Evolutionary conservation across 1,139 yeast species (phyloP).

Genomic region (Hemisphaericaspora xylofermentans): DNA sequence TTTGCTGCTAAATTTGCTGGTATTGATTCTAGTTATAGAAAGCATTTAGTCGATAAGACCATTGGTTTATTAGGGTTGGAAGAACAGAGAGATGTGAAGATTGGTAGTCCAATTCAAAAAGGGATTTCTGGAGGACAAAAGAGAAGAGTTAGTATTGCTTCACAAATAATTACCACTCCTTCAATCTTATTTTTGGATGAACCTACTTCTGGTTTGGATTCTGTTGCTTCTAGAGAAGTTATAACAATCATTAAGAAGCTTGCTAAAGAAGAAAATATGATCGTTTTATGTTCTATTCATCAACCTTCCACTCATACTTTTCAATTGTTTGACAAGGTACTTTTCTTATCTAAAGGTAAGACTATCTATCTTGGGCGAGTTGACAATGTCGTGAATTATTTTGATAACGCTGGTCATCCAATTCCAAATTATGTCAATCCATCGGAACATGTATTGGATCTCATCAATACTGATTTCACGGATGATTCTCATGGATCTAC

Average conservation of each 20-base stretch:
- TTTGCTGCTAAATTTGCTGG: slow-evolving; percentile 23
- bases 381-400: slow-evolving; percentile 16
- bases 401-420: slow-evolving; percentile 17
- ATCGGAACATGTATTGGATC: slow-evolving; percentile 35
- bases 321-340: slow-evolving; percentile 29
- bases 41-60: slow-evolving; percentile 19
- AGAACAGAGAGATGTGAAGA: slow-evolving; percentile 17
- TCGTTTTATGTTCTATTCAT: slow-evolving; percentile 36
- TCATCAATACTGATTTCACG: slow-evolving; percentile 32
- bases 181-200: slow-evolving; percentile 67
- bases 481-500: slow-evolving; percentile 5
- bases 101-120: slow-evolving; percentile 24
- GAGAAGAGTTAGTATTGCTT: slow-evolving; percentile 27
- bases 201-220: slow-evolving; percentile 86
- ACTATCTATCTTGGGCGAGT: slow-evolving; percentile 19
- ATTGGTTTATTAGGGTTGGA: slow-evolving; percentile 20
- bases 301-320: slow-evolving; percentile 36
- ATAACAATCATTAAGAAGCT: slow-evolving; percentile 22
- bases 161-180: slow-evolving; percentile 26
- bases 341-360: slow-evolving; percentile 28
- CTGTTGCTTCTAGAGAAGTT: slow-evolving; percentile 35
- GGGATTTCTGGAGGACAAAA: slow-evolving; percentile 27
- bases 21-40: slow-evolving; percentile 9
- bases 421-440: slow-evolving; percentile 23
- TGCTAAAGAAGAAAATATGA: slow-evolving; percentile 25